phyloP scores from a whole-genome alignment of 163 green algal genomes.

The Scenedesmus sp. region DNA sequence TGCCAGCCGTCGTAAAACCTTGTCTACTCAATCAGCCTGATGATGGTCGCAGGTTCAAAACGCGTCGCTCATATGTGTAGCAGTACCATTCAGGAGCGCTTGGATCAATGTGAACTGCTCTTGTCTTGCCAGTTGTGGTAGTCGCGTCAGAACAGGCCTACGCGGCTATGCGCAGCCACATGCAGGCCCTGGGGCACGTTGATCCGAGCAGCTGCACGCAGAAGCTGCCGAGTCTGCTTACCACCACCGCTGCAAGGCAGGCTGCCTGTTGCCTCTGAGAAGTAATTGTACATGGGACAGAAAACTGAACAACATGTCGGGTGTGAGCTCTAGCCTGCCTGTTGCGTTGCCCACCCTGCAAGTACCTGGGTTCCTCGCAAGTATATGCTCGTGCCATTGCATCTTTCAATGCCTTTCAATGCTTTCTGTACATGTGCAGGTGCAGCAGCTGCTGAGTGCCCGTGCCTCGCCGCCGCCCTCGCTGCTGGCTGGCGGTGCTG shows the following conservation, averaged over 20 bases:
- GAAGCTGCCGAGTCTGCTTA: not conserved
- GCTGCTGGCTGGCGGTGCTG: not conserved
- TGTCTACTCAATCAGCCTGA: too few relatives aligned
- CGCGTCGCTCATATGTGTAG: not conserved
- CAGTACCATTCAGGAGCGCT: not conserved
- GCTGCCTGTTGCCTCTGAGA: not conserved
- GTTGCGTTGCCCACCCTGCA: not conserved
- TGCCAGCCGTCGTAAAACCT: too few relatives aligned
- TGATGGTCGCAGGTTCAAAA: too few relatives aligned
- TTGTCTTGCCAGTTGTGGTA: too few relatives aligned
- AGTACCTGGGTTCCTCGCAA: too few relatives aligned
- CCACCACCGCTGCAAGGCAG: not conserved
- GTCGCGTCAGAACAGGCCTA: too few relatives aligned
- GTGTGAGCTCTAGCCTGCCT: not conserved
- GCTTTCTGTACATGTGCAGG: too few relatives aligned
- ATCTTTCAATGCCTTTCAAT: not conserved
- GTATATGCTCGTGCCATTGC: too few relatives aligned
- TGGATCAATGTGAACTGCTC: not conserved
- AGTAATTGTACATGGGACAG: too few relatives aligned
- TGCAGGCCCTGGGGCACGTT: too few relatives aligned
- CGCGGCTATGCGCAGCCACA: too few relatives aligned
- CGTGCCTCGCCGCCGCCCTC: not conserved
- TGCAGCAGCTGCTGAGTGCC: constrained; percentile 14
- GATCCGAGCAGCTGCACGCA: not conserved
- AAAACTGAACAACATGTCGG: too few relatives aligned